Conservation (phyloP, 73 alveolate genomes). For the Paraurostyla sp. region DNA sequence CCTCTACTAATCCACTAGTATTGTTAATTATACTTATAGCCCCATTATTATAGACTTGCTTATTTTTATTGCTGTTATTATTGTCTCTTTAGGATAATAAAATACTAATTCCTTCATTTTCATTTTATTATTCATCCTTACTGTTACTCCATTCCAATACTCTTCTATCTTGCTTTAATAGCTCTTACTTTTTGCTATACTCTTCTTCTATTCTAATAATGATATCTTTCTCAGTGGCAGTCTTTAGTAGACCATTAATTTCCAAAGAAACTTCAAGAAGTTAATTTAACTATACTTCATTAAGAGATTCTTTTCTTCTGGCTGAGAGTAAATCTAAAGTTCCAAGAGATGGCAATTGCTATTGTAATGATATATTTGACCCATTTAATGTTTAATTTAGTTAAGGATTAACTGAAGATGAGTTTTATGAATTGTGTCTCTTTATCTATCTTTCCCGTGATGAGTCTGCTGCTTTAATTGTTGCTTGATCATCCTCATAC, state of each 20-base stretch:
- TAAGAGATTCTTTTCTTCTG: not conserved
- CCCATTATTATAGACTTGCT: not conserved
- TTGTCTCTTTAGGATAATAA: not conserved
- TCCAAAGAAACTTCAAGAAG: not conserved
- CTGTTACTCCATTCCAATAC: not conserved
- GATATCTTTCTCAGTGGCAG: conserved; percentile 29
- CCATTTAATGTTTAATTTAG: too few species aligned
- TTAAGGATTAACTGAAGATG: too few species aligned
- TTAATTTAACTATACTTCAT: not conserved
- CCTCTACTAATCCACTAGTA: not conserved
- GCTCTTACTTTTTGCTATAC: not conserved
- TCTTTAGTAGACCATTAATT: not conserved
- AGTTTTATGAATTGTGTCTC: too few species aligned
- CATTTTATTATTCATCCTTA: conserved; percentile 25
- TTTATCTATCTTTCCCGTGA: not conserved
- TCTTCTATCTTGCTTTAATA: not conserved
- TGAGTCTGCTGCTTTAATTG: not conserved
- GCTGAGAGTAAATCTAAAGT: not conserved
- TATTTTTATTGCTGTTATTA: not conserved
- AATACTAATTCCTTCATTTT: not conserved
- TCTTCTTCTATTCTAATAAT: conserved; percentile 5
- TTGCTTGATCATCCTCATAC: not conserved
- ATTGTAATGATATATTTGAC: not conserved
- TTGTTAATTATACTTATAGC: not conserved
- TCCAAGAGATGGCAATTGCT: conserved; percentile 1